Base-by-base conservation (phyloP, 352 stramenopile genomes). In the Pythium dissimile region DNA sequence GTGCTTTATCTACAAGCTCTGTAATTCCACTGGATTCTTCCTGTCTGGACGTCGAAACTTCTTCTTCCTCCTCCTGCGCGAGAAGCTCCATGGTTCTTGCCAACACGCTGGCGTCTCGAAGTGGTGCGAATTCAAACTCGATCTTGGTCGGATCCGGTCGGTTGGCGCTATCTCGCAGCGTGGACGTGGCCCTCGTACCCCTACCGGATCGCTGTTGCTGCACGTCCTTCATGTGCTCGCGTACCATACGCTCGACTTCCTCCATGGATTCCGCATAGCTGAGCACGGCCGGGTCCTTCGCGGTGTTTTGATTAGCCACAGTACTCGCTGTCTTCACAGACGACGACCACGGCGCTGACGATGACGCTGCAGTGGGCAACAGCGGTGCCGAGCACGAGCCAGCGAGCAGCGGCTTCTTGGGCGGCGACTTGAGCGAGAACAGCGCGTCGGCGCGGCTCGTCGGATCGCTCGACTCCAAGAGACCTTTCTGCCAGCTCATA, bases 401-500 rank as follows among this genome's bases (percentile, higher is more conserved):
- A 2, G 44, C 26, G 5, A 61, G 32, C 5, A 23, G 16, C 1
- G 7, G 23, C 15, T 35, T 23, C 18, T 39, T 54, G 3, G 12
- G 15, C 2, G 53, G 53, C 30, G 16, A 53, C 9, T 6, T 46
- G 24, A 45, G 53, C 27, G 34, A 43, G 15, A 20, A 56, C 50
- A 16, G 20, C 7, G 42, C 26, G 32, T 54, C 27, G 30, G 24
- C 26, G 20, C n/a, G 39, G 37, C 5, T 30, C 5, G 10, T 43
- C 48, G n/a, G 30, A 15, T 8, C 20, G 18, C 3, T 63, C 26
- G 26, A 51, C 31, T 87, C 72, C n/a, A 87, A 42, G 30, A 87
- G 44, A n/a, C 55, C 60, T 41, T 61, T 72, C 18, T 87, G 68
- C 77, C 77, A 87, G 55, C 77, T 85, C 56, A 84, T 73, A 8